These are phyloP conservation scores for Plectosphaerella cucumerina DNA, from an alignment of 2,329 filamentous ascomycete species.

Conservation along the genomic window DNA sequence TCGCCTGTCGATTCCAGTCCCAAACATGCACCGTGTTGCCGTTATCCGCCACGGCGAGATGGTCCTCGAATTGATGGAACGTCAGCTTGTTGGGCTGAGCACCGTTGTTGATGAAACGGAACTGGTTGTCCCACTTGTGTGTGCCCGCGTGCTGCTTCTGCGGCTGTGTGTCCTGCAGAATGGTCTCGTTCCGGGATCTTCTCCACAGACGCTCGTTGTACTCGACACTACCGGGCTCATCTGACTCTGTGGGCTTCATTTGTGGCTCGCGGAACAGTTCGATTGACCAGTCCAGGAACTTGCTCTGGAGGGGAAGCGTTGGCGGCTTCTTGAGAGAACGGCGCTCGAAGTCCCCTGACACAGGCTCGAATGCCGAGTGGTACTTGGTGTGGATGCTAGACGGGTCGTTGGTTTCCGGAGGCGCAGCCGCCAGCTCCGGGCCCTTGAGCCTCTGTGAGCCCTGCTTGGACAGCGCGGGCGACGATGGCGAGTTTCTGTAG, in stretches of 20 bases:
- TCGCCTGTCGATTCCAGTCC: conserved; percentile 80
- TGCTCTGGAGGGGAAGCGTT: conserved; percentile 71
- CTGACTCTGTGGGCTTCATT: conserved; percentile 93
- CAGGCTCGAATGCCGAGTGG: conserved; percentile 70
- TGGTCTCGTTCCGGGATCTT: conserved; percentile 85
- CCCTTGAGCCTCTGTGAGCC: conserved; percentile 35
- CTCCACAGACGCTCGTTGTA: conserved; percentile 96
- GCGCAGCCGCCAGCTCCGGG: conserved; percentile 40
- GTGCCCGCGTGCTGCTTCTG: conserved; percentile 84
- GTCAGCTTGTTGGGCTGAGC: conserved; percentile 89
- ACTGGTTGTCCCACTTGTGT: conserved; percentile 80
- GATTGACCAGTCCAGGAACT: conserved; percentile 91
- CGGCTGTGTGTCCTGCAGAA: conserved; percentile 88
- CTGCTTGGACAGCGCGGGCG: conserved; percentile 29
- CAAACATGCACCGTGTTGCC: conserved; percentile 86
- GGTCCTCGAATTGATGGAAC: conserved; percentile 97
- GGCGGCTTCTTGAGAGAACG: conserved; percentile 57
- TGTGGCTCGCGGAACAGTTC: conserved; percentile 98
- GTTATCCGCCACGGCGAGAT: conserved; percentile 90
- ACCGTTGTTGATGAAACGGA: conserved; percentile 81
- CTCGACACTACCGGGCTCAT: conserved; percentile 92
- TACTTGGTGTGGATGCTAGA: conserved; percentile 65
- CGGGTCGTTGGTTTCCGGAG: conserved; percentile 73
- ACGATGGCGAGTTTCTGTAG: conserved; percentile 14
- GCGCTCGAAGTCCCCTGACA: conserved; percentile 69